Evolutionary conservation across 257 asterid species (phyloP).

Genomic region (Perilla frutescens): DNA sequence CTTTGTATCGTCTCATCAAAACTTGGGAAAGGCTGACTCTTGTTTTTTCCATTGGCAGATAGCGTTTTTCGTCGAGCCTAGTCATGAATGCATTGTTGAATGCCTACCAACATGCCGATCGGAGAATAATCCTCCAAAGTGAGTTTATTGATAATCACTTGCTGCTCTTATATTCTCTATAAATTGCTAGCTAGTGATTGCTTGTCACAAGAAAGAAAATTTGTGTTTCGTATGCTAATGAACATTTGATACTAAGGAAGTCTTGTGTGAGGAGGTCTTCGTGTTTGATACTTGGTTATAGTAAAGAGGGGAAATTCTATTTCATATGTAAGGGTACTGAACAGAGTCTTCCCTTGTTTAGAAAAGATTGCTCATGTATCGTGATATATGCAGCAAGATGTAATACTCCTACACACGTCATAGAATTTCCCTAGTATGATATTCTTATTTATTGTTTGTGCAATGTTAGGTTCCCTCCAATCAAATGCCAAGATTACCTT

Average conservation of each 20-base stretch:
- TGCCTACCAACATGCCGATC: constrained; percentile 88
- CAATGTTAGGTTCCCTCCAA: constrained; percentile 65
- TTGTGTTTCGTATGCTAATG: neutral
- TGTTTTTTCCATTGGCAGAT: constrained; percentile 55
- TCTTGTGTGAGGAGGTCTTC: no score
- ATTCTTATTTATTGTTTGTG: neutral
- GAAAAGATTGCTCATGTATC: no score
- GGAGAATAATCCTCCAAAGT: constrained; percentile 79
- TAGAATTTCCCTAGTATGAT: no score
- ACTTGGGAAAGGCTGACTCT: constrained; percentile 1
- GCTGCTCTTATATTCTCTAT: neutral
- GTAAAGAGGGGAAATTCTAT: no score
- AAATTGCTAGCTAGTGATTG: constrained; percentile 4
- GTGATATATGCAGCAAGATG: no score
- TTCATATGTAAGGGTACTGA: no score
- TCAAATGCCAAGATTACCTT: constrained; percentile 65
- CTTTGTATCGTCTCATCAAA: neutral
- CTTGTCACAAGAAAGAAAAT: neutral
- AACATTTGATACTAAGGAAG: neutral
- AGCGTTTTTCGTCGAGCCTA: constrained; percentile 75
- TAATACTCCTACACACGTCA: no score
- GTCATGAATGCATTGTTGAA: constrained; percentile 79
- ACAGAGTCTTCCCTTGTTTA: no score
- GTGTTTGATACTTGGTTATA: no score
- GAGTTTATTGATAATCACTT: constrained; percentile 33